Percentiles rank a stretch among this genome's conserved stretches.
Conservation (phyloP, 148 eudicot genomes). For the Mesembryanthemum crystallinum region DNA sequence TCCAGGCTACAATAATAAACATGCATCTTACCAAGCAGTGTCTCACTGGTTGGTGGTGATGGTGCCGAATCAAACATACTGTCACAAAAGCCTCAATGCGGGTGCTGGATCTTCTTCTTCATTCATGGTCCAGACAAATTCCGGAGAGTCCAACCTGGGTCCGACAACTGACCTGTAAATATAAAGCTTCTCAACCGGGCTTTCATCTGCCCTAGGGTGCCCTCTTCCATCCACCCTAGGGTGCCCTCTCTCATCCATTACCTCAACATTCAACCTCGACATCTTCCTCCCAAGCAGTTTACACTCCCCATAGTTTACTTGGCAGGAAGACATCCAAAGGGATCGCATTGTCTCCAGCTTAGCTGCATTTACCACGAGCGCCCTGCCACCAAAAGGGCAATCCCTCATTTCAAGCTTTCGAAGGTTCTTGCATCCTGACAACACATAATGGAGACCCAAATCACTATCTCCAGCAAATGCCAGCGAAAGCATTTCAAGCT, state of each 20-base stretch:
- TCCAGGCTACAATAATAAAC: background rate
- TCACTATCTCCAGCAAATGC: slow-evolving; percentile 90
- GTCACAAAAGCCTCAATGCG: too few relatives aligned
- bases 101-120: slow-evolving; percentile 14
- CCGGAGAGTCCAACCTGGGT: slow-evolving; percentile 67
- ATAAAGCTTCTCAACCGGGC: slow-evolving; percentile 69
- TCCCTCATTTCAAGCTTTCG: slow-evolving; percentile 84
- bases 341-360: slow-evolving; percentile 99
- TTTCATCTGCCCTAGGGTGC: slow-evolving; percentile 44
- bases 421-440: slow-evolving; percentile 82
- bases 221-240: slow-evolving; percentile 69
- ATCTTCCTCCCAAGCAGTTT: slow-evolving; percentile 71
- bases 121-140: slow-evolving; percentile 55
- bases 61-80: too few relatives aligned
- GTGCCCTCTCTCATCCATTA: slow-evolving; percentile 69
- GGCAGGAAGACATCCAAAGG: slow-evolving; percentile 99
- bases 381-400: slow-evolving; percentile 85
- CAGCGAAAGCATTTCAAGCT: slow-evolving; percentile 85
- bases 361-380: slow-evolving; percentile 65
- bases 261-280: slow-evolving; percentile 86
- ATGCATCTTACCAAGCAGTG: background rate
- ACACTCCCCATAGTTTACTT: slow-evolving; percentile 74
- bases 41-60: too few relatives aligned
- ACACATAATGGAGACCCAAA: slow-evolving; percentile 67
- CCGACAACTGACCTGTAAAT: slow-evolving; percentile 77